Evolutionary conservation across 2,329 filamentous ascomycete genomes (phyloP), one percentile per base, ranked within the genome.

Genomic region (Calonectria crousiana): DNA sequence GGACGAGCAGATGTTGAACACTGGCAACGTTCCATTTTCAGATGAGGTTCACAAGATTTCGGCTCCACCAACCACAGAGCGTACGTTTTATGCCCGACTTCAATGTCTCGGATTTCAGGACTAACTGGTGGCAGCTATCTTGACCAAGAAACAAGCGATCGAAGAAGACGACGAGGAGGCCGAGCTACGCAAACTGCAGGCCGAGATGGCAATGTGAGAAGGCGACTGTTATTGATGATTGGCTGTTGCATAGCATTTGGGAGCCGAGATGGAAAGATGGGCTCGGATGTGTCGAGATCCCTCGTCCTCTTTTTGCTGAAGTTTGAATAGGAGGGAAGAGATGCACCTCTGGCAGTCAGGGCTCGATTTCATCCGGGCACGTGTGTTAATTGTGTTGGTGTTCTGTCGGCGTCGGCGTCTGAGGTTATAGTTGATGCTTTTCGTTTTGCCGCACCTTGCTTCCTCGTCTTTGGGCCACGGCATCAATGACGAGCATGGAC

Each of bases 141-240:
- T 84, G 38, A 81, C 69, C 77, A 83, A 81, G 80, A 82, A 80
- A 71, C 80, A 91, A 78, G 86, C 87, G 75, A 84, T 83, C 78
- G 92, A 94, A 83, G 95, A 98, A 84, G 96, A 98, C 84, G 96
- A 98, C 89, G 97, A 98, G 83, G 96, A 98, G 85, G 96, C 93
- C 81, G 96, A 98, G 87, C 89, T 98, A 82, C 92, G 94, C 85
- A 98, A 97, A 87, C 86, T 99, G 79, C 95, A 98, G 84, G 96
- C 95, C 44, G 96, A 98, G 86, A 98, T 98, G 96, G 96, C 96
- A 78, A 98, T 98, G 93, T 98, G 82, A 89, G 72, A 53, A 49
- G 13, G 73, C 65, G 11, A 69, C 30, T 32, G 30, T 26, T 38
- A 18, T 28, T 68, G 75, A 69, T 70, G 73, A 56, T 74, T 71